phyloP scores from a whole-genome alignment of 73 alveolate genomes.

The Tetrahymena thermophila region DNA sequence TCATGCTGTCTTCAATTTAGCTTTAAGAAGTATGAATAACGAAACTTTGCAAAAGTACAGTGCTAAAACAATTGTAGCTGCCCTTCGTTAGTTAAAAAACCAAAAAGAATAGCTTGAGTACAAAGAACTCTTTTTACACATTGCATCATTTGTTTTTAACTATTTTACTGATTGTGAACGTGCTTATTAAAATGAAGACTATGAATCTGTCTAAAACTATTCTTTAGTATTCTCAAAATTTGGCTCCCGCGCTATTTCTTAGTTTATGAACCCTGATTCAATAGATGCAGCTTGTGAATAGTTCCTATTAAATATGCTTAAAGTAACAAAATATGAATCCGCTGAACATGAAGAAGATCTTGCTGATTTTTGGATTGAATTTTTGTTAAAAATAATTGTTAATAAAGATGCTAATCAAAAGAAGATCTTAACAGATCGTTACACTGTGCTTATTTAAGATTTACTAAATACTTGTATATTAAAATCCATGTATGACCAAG shows the following conservation, averaged over 20 bases:
- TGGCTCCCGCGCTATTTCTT: neutral
- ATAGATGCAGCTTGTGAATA: neutral
- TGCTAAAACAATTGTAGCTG: neutral
- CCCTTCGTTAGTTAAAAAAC: neutral
- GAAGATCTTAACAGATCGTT: neutral
- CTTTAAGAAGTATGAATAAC: neutral
- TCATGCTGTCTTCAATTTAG: neutral
- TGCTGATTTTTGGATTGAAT: neutral
- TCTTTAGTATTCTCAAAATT: neutral
- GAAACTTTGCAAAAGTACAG: neutral
- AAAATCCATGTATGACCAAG: neutral
- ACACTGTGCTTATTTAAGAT: neutral
- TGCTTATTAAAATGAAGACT: neutral
- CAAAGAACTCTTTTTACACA: neutral
- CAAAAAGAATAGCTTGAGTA: neutral
- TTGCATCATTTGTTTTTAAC: neutral
- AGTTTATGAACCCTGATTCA: neutral
- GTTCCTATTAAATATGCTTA: neutral
- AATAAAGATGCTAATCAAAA: neutral
- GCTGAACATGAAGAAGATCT: neutral
- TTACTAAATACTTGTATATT: neutral
- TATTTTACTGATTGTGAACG: neutral
- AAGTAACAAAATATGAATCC: neutral
- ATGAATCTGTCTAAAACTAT: neutral
- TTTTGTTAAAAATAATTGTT: neutral